phyloP scores from a whole-genome alignment of 495 filamentous ascomycete genomes.

The Annulohypoxylon bovei region DNA sequence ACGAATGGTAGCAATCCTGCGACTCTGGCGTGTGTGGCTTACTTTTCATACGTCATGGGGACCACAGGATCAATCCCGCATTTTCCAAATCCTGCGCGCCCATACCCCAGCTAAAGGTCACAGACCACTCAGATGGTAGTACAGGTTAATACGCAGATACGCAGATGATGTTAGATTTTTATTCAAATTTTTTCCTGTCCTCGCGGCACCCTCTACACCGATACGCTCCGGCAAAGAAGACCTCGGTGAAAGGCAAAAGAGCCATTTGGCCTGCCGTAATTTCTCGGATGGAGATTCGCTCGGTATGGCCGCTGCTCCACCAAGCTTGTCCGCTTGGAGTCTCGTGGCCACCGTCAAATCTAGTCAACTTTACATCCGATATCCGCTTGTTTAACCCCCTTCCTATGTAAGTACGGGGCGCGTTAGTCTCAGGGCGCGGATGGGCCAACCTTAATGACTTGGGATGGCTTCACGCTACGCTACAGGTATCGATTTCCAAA shows the following conservation, averaged over 20 bases:
- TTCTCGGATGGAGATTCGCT: slow-evolving; percentile 42
- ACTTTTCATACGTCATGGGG: slow-evolving; percentile 43
- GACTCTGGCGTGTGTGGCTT: slow-evolving; percentile 39
- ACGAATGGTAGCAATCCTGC: slow-evolving; percentile 28
- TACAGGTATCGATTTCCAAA: slow-evolving; percentile 6
- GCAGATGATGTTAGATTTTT: slow-evolving; percentile 18
- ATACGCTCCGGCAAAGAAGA: slow-evolving; percentile 37
- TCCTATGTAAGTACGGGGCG: slow-evolving; percentile 37
- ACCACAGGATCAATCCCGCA: slow-evolving; percentile 42
- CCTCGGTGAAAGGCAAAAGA: slow-evolving; percentile 35
- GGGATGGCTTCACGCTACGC: slow-evolving; percentile 7
- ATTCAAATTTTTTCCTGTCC: slow-evolving; percentile 13
- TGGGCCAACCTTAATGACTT: slow-evolving; percentile 34
- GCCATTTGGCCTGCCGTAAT: slow-evolving; percentile 35
- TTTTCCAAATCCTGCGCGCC: slow-evolving; percentile 30
- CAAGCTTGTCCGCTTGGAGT: slow-evolving; percentile 37
- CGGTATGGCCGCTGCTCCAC: slow-evolving; percentile 47
- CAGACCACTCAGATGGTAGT: slow-evolving; percentile 29
- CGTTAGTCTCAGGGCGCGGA: slow-evolving; percentile 26
- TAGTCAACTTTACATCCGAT: slow-evolving; percentile 35
- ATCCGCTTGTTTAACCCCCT: slow-evolving; percentile 26
- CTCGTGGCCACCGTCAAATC: slow-evolving; percentile 38
- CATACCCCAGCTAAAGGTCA: slow-evolving; percentile 32
- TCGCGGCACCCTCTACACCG: slow-evolving; percentile 40
- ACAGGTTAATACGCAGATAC: background rate